phyloP scores from a whole-genome alignment of 2,329 filamentous ascomycete species.

The Penicillium corylophilum region DNA sequence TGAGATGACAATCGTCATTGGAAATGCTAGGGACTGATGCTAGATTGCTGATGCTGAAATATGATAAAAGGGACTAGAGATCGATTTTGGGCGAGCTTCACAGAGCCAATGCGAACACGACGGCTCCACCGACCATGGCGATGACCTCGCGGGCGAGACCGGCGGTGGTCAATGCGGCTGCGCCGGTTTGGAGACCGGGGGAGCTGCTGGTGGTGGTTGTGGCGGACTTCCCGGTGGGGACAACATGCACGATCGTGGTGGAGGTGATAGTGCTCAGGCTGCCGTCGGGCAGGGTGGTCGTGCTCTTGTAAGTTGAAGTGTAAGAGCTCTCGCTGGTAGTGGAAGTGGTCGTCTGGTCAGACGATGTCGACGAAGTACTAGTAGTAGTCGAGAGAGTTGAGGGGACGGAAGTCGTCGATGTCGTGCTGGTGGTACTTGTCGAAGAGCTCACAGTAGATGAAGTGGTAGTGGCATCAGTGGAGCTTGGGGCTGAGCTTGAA shows the following conservation, averaged over 20 bases:
- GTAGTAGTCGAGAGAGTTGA: conserved; percentile 21
- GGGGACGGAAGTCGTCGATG: conserved; percentile 18
- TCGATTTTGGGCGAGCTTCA: conserved; percentile 15
- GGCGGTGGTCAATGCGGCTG: conserved; percentile 27
- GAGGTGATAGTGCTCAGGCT: conserved; percentile 44
- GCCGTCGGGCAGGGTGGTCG: conserved; percentile 45
- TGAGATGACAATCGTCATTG: conserved; percentile 18
- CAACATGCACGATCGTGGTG: conserved; percentile 45
- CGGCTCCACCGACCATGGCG: conserved; percentile 43
- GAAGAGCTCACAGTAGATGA: neutral
- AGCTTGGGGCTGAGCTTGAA: conserved; percentile 7
- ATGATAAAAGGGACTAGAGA: neutral
- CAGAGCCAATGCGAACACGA: conserved; percentile 40
- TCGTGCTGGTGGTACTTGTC: neutral
- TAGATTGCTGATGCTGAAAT: conserved; percentile 7
- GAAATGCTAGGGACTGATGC: conserved; percentile 15
- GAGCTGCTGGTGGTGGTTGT: conserved; percentile 23
- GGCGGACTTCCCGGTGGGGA: conserved; percentile 21
- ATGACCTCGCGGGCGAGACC: conserved; percentile 36
- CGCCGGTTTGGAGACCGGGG: conserved; percentile 44
- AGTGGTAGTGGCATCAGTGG: conserved; percentile 4
- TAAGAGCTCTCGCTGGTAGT: conserved; percentile 26
- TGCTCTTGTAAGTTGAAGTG: conserved; percentile 43
- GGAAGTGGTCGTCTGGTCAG: conserved; percentile 22
- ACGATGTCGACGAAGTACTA: conserved; percentile 9